Conservation (phyloP, 2,329 filamentous ascomycete genomes). For the Verticillium albo-atrum region DNA sequence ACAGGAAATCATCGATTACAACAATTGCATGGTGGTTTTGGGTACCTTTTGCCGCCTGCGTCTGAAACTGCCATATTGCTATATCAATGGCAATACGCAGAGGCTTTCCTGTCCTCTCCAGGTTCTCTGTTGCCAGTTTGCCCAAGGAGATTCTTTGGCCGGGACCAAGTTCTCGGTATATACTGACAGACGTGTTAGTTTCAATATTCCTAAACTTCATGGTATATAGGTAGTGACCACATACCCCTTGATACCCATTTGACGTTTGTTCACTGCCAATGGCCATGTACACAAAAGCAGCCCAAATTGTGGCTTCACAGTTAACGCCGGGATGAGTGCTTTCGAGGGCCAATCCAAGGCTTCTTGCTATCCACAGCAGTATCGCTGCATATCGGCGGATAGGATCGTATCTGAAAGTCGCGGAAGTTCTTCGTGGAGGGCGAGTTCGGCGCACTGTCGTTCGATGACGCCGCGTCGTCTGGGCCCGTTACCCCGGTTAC, state of each 20-base stretch:
- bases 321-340: too few species aligned
- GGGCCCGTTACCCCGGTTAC: background rate
- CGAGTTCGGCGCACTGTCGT: background rate
- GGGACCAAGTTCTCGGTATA: slow-evolving; percentile 84
- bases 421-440: background rate
- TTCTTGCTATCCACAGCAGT: too few species aligned
- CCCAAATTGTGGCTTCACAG: too few species aligned
- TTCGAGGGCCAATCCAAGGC: too few species aligned
- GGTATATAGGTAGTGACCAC: slow-evolving; percentile 1
- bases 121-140: slow-evolving; percentile 74
- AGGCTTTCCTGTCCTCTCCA: slow-evolving; percentile 65
- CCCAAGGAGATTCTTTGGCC: slow-evolving; percentile 76
- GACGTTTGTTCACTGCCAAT: background rate
- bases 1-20: slow-evolving; percentile 6
- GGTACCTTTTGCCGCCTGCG: slow-evolving; percentile 74
- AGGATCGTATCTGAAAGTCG: background rate
- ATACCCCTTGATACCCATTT: slow-evolving; percentile 65
- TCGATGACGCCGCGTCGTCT: background rate
- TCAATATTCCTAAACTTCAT: background rate
- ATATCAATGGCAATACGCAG: slow-evolving; percentile 89
- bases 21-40: background rate
- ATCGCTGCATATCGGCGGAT: background rate
- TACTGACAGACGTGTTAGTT: slow-evolving; percentile 45
- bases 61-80: slow-evolving; percentile 96
- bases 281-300: background rate